Evolutionary conservation across 305 asterid genomes (phyloP), one percentile per base, ranked within the genome.

Genomic region (Striga hermonthica): DNA sequence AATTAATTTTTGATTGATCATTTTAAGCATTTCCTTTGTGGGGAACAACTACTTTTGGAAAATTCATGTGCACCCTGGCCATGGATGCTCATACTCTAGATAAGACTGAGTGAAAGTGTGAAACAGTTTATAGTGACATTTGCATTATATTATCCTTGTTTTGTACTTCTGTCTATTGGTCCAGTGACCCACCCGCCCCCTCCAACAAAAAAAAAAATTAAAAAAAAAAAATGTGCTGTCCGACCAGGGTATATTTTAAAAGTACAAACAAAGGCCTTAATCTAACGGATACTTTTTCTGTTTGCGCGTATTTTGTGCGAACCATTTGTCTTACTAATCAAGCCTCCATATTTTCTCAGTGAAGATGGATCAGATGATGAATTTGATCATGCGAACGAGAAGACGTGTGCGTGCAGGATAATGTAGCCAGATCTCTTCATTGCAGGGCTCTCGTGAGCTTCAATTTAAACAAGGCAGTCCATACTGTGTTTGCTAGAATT

Each of bases 331-430:
- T 61, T 31, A 53, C 69, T 81, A 72, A 80, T 49, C 41, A 48
- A 60, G 34, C 31, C 34, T 70, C 56, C 52, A 8, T 74, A 65
- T 59, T 58, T 71, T 75, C 76, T 77, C 96, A 91, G 98, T 45
- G 98, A 91, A 48, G 84, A 65, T 70, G 96, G 68, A 57, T 85
- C 89, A 22, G 98, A 87, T 57, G 86, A 83, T 43, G 96, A 89
- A 36, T 85, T 83, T 69, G 83, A 73, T 67, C 80, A 69, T 55
- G 82, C 82, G 75, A 79, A 11, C 66, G 86, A 71, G 72, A 84
- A 76, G 81, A 69, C 82, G 57, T 91, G 98, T 67, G 74, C 92
- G 9, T 91, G 98, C 90, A 81, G 69, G 66, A 84, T 91, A 79
- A 89, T 91, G 98, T 91, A 85, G 81, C 52, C 67, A 52, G 69